Evolutionary conservation across 345 rosid genomes (phyloP).

Genomic region (Brassica nigra): DNA sequence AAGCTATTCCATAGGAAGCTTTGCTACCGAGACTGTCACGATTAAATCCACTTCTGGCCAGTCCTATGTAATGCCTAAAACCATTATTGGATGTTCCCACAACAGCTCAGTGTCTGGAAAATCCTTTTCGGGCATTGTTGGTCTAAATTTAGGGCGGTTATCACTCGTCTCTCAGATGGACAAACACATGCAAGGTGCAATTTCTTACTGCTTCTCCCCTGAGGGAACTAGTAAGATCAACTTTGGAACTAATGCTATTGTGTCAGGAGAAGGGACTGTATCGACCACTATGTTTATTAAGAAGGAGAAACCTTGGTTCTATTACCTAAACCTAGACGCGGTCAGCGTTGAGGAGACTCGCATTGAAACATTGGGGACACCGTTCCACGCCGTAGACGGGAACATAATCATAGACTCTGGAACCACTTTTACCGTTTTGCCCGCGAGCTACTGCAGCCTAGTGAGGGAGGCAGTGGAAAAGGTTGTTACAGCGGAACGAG

Average conservation of each 20-base stretch:
- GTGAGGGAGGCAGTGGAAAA: background rate
- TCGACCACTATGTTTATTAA: background rate
- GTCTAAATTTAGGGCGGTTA: background rate
- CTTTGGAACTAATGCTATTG: conserved; percentile 2
- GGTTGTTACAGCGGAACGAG: background rate
- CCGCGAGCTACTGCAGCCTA: background rate
- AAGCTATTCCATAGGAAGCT: background rate
- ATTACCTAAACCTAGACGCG: conserved; percentile 24
- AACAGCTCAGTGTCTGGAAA: background rate
- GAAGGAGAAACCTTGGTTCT: background rate
- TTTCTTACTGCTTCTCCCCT: conserved; percentile 25
- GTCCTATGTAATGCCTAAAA: conserved; percentile 5
- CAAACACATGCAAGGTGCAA: background rate
- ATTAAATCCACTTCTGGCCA: conserved; percentile 23
- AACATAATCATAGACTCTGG: conserved; percentile 24
- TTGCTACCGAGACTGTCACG: conserved; percentile 1
- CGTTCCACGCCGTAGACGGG: background rate
- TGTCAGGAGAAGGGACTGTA: background rate
- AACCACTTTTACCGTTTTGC: conserved; percentile 3
- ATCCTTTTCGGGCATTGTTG: background rate
- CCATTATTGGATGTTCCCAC: conserved; percentile 17
- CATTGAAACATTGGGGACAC: conserved; percentile 22
- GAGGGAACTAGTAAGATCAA: conserved; percentile 14
- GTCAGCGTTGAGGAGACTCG: background rate
- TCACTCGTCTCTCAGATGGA: conserved; percentile 25